A percentile compares a stretch with the other conserved stretches of the same genome.
Evolutionary conservation across 73 alveolate species (phyloP).

Genomic region (Durusdinium trenchii): DNA sequence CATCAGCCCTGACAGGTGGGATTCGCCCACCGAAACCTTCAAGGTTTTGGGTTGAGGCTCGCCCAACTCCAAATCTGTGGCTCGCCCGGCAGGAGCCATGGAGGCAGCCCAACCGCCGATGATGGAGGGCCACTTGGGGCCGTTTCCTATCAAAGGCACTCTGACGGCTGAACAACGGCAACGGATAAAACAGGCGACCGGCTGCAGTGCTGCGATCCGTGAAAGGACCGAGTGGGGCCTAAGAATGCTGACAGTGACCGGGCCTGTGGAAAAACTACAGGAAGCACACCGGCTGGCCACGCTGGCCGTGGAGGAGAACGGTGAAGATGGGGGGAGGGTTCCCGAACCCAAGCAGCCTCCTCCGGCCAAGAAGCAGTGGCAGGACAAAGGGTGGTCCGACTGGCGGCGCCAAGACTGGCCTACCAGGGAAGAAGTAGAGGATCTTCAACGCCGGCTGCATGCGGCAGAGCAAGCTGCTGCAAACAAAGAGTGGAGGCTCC

Average conservation of each 20-base stretch:
- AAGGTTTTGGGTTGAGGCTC: too few species aligned
- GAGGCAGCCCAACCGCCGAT: neutral
- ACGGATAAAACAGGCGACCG: neutral
- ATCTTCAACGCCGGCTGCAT: neutral
- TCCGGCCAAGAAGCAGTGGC: neutral
- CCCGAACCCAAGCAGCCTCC: neutral
- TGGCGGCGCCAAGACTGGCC: constrained; percentile 1
- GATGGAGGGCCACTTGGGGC: neutral
- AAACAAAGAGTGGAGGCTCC: too few species aligned
- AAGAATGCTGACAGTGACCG: neutral
- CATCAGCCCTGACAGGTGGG: too few species aligned
- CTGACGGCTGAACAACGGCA: neutral
- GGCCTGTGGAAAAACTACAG: neutral
- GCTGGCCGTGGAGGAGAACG: neutral
- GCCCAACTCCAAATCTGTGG: too few species aligned
- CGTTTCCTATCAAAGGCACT: neutral
- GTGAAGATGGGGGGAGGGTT: neutral
- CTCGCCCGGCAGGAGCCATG: neutral
- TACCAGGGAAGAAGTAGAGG: neutral
- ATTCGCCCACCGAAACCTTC: too few species aligned
- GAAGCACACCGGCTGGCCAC: neutral
- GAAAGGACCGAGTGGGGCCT: neutral
- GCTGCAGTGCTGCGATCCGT: neutral
- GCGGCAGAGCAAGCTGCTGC: too few species aligned
- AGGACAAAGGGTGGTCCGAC: neutral